A percentile compares a stretch with the other conserved stretches of the same genome.
phyloP scores from a whole-genome alignment of 495 filamentous ascomycete genomes.

The Geoglossum glabrum region DNA sequence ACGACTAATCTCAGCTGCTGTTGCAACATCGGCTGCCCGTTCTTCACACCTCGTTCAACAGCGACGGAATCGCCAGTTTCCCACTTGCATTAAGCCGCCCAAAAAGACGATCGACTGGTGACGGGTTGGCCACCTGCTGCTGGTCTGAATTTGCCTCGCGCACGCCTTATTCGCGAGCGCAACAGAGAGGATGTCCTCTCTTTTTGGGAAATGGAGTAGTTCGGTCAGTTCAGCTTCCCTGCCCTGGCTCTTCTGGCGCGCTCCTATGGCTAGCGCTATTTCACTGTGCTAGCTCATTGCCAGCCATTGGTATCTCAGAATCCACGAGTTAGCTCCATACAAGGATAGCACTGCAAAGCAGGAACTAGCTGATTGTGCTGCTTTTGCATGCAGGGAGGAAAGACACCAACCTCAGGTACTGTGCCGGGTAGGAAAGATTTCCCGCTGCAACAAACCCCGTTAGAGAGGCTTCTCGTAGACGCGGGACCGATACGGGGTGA shows the following conservation, averaged over 20 bases:
- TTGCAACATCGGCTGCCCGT: not conserved
- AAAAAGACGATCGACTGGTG: not conserved
- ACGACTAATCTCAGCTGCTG: not conserved
- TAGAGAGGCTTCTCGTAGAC: conserved; percentile 68
- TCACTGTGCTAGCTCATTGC: not conserved
- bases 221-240: not conserved
- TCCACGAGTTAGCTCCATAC: not conserved
- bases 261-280: not conserved
- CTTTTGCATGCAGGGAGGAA: not conserved
- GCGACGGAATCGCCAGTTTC: not conserved
- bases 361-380: not conserved
- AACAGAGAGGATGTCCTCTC: not conserved
- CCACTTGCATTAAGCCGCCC: not conserved
- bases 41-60: not conserved
- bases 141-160: not conserved
- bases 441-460: conserved; percentile 38
- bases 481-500: conserved; percentile 60
- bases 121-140: not conserved
- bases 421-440: conserved; percentile 36
- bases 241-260: not conserved
- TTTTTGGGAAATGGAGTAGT: not conserved
- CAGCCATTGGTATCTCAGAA: not conserved
- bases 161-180: not conserved
- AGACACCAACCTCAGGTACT: not conserved
- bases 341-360: not conserved